Conservation (phyloP, 2,329 filamentous ascomycete genomes). For the Sclerotinia subarctica region DNA sequence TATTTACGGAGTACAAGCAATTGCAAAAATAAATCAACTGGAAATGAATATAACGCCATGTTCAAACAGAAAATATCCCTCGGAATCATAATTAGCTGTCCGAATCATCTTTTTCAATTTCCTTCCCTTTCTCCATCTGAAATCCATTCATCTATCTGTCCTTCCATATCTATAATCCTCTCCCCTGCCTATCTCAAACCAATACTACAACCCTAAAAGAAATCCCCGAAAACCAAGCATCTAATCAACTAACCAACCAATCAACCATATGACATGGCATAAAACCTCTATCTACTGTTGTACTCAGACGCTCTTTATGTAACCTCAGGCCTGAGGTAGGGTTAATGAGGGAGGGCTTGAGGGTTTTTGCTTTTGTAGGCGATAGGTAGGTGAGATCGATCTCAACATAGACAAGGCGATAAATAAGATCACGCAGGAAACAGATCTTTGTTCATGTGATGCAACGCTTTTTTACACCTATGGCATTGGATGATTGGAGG, state of each 20-base stretch:
- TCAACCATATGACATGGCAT: too few relatives aligned
- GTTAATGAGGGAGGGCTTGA: too few relatives aligned
- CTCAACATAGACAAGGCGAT: not conserved
- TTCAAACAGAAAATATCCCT: not conserved
- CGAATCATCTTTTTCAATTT: not conserved
- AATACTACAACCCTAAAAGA: too few relatives aligned
- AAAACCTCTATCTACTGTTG: too few relatives aligned
- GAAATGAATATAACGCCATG: not conserved
- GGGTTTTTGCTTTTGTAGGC: too few relatives aligned
- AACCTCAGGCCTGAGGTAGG: too few relatives aligned
- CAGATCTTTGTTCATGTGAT: not conserved
- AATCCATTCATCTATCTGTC: too few relatives aligned
- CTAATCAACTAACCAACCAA: too few relatives aligned
- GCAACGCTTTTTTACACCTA: not conserved
- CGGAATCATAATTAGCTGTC: not conserved
- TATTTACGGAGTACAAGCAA: not conserved
- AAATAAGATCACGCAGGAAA: not conserved
- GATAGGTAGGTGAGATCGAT: too few relatives aligned
- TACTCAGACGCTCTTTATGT: too few relatives aligned
- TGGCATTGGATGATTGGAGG: not conserved
- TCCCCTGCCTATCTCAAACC: not conserved
- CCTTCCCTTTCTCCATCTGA: not conserved
- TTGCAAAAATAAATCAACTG: too few relatives aligned
- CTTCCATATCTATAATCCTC: not conserved
- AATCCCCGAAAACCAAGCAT: too few relatives aligned